Evolutionary conservation across 345 rosid species (phyloP).

Genomic region (Carallia brachiata): DNA sequence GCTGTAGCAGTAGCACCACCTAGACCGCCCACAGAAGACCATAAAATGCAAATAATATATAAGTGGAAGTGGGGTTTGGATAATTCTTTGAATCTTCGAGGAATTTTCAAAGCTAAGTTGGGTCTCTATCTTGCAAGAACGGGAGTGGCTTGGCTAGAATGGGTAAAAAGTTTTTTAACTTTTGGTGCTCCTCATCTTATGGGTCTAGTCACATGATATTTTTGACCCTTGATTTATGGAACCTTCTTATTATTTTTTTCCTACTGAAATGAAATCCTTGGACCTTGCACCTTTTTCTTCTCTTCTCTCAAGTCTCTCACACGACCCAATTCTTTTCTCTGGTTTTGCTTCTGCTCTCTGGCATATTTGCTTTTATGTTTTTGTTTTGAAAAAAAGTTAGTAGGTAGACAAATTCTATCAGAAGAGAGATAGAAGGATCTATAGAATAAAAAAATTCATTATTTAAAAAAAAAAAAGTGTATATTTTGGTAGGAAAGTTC

Average conservation of each 20-base stretch:
- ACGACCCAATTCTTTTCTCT: constrained; percentile 4
- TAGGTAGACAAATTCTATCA: too few relatives aligned
- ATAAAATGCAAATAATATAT: neutral
- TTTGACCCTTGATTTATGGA: constrained; percentile 89
- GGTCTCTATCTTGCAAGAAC: neutral
- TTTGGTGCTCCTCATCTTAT: constrained; percentile 32
- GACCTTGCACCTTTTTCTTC: constrained; percentile 28
- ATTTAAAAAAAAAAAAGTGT: too few relatives aligned
- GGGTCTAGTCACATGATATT: constrained; percentile 57
- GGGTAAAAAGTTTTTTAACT: neutral
- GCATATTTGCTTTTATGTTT: constrained; percentile 15
- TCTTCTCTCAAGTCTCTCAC: neutral
- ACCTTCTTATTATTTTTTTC: constrained; percentile 62
- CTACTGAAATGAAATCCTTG: constrained; percentile 23
- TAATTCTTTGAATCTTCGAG: neutral
- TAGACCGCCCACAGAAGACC: neutral
- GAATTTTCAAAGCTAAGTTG: neutral
- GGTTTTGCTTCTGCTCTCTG: constrained; percentile 1
- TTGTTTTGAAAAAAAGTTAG: constrained; percentile 1
- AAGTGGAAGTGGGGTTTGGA: neutral
- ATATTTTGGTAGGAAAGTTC: too few relatives aligned
- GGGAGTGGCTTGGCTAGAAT: neutral
- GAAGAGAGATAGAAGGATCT: too few relatives aligned
- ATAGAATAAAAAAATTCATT: too few relatives aligned
- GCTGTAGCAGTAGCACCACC: neutral